Conservation (phyloP, 176 grass and related monocot species). For the Bolboschoenus planiculmis region DNA sequence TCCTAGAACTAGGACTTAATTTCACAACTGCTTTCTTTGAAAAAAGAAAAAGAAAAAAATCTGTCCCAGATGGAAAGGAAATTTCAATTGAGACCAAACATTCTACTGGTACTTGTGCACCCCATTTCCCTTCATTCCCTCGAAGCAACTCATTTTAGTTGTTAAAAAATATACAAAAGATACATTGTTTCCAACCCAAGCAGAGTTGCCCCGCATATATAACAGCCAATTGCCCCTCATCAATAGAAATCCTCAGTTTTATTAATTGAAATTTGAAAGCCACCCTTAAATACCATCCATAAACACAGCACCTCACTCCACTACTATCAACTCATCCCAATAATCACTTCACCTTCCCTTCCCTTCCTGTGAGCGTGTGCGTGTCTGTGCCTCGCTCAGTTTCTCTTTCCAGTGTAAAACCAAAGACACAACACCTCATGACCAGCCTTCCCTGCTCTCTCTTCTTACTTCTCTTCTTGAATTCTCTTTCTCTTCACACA, state of each 20-base stretch:
- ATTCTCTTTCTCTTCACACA: slow-evolving; percentile 12
- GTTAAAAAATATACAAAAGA: slow-evolving; percentile 1
- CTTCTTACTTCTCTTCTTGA: slow-evolving; percentile 25
- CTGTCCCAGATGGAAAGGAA: neutral
- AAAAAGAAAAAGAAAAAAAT: too few relatives aligned
- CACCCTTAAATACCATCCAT: slow-evolving; percentile 29
- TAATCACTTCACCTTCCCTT: slow-evolving; percentile 13
- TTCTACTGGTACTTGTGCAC: neutral
- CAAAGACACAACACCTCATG: slow-evolving; percentile 15
- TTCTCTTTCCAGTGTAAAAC: neutral
- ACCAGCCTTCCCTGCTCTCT: slow-evolving; percentile 1
- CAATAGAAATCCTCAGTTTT: neutral
- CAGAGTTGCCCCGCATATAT: too few relatives aligned
- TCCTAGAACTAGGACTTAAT: neutral
- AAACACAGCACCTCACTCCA: slow-evolving; percentile 18
- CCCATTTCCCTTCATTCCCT: neutral
- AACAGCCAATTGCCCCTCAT: neutral
- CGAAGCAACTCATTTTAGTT: neutral
- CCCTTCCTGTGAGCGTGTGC: neutral
- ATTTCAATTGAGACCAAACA: neutral
- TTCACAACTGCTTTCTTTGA: neutral
- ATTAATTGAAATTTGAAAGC: neutral
- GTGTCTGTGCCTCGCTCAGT: neutral
- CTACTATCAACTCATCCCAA: slow-evolving; percentile 9
- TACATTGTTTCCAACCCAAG: neutral